Conservation (phyloP, 176 grass and related monocot species). For the Ampelocalamus luodianensis region DNA sequence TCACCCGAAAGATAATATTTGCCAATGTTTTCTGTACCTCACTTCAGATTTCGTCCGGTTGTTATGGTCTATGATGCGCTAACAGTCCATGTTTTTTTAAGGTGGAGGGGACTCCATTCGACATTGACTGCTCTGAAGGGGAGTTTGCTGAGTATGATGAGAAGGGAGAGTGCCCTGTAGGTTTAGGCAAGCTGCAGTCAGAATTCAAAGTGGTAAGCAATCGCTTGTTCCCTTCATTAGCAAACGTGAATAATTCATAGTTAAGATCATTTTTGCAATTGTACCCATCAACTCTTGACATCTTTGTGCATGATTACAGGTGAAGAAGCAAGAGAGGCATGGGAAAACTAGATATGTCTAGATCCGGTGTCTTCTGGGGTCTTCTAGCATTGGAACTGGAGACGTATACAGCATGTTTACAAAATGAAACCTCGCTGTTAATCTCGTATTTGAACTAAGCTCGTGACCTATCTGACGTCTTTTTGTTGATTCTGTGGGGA, state of each 20-base stretch:
- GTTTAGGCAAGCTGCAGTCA: slow-evolving; percentile 67
- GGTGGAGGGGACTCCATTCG: slow-evolving; percentile 64
- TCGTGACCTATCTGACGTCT: background rate
- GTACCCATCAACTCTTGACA: slow-evolving; percentile 5
- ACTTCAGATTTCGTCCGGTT: background rate
- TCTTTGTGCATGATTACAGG: slow-evolving; percentile 35
- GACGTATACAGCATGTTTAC: slow-evolving; percentile 40
- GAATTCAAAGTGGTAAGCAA: slow-evolving; percentile 84
- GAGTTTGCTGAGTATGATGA: slow-evolving; percentile 95
- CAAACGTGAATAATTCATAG: background rate
- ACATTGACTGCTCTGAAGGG: slow-evolving; percentile 83
- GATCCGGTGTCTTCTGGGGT: background rate
- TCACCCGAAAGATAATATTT: slow-evolving; percentile 19
- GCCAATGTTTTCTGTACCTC: background rate
- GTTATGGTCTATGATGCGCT: slow-evolving; percentile 15
- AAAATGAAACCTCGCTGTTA: background rate
- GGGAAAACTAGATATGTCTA: slow-evolving; percentile 50
- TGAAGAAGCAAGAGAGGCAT: slow-evolving; percentile 46
- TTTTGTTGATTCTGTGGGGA: slow-evolving; percentile 19
- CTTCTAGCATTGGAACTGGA: slow-evolving; percentile 15
- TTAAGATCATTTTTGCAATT: background rate
- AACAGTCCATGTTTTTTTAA: slow-evolving; percentile 36
- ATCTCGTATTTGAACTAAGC: slow-evolving; percentile 24
- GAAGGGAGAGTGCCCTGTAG: slow-evolving; percentile 79
- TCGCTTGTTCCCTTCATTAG: background rate